These are phyloP conservation scores for Samsoniella hepiali DNA, from an alignment of 2,329 filamentous ascomycete species.

Conservation along the genomic window DNA sequence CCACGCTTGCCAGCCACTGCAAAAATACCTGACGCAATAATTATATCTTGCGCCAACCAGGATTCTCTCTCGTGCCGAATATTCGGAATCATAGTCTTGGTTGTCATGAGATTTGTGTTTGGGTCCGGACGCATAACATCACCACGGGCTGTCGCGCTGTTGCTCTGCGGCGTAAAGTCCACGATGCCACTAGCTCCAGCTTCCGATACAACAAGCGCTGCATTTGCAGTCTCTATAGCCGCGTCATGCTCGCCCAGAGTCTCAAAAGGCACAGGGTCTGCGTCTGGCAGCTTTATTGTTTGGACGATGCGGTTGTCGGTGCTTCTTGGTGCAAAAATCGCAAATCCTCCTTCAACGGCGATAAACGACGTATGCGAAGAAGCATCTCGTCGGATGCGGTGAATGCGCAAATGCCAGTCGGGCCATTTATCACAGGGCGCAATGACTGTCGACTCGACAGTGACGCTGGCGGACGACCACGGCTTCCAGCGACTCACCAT, in stretches of 20 bases:
- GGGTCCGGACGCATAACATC: slow-evolving; percentile 26
- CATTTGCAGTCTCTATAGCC: slow-evolving; percentile 10
- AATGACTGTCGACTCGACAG: slow-evolving; percentile 29
- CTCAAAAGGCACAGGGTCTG: not conserved
- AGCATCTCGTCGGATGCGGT: slow-evolving; percentile 20
- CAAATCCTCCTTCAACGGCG: slow-evolving; percentile 26
- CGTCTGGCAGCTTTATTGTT: not conserved
- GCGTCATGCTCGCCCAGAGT: not conserved
- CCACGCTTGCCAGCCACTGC: not conserved
- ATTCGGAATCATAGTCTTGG: slow-evolving; percentile 25
- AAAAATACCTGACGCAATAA: slow-evolving; percentile 3
- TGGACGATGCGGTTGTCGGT: slow-evolving; percentile 2
- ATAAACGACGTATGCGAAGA: not conserved
- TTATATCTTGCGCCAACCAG: not conserved
- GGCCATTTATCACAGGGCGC: slow-evolving; percentile 32
- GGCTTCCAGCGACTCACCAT: not conserved
- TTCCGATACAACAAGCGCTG: slow-evolving; percentile 17
- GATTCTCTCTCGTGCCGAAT: slow-evolving; percentile 5
- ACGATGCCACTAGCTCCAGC: slow-evolving; percentile 21
- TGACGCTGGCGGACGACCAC: slow-evolving; percentile 23
- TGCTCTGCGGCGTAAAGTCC: slow-evolving; percentile 6
- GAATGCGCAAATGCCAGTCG: slow-evolving; percentile 33
- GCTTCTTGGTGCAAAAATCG: slow-evolving; percentile 18
- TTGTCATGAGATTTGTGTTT: slow-evolving; percentile 27
- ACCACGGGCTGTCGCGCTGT: not conserved